phyloP scores from a whole-genome alignment of 192 early-diverging fungal species.

The Umbelopsis sp. region DNA sequence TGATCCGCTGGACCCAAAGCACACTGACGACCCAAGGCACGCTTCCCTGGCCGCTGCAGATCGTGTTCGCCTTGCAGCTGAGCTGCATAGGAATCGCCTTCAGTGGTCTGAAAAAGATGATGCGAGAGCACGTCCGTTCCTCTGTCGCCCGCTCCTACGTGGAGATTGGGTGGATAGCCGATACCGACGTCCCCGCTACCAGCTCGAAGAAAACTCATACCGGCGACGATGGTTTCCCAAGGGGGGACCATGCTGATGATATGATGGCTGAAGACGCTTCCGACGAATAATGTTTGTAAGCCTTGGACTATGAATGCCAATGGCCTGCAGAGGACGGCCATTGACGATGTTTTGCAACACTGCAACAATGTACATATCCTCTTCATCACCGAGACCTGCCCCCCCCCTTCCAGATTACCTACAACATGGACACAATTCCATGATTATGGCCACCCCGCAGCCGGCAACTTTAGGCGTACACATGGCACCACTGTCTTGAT shows the following conservation, averaged over 20 bases:
- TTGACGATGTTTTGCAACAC: neutral
- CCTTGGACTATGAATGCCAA: neutral
- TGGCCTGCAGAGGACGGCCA: neutral
- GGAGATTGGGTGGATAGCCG: too few relatives aligned
- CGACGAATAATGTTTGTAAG: too few relatives aligned
- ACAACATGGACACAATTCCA: constrained; percentile 27
- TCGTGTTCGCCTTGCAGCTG: neutral
- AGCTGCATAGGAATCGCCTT: neutral
- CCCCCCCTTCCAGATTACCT: constrained; percentile 19
- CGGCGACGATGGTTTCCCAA: too few relatives aligned
- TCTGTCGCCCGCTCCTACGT: too few relatives aligned
- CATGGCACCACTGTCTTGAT: constrained; percentile 24
- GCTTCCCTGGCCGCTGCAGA: neutral
- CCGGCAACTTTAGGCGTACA: neutral
- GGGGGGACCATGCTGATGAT: too few relatives aligned
- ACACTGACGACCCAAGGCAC: constrained; percentile 25
- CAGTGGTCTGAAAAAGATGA: neutral
- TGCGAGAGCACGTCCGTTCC: too few relatives aligned
- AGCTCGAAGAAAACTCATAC: too few relatives aligned
- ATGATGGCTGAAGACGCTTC: too few relatives aligned
- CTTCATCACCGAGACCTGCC: constrained; percentile 35
- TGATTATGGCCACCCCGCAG: constrained; percentile 6
- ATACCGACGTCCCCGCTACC: too few relatives aligned
- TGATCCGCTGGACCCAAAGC: constrained; percentile 6
- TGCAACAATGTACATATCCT: constrained; percentile 19